phyloP scores from a whole-genome alignment of 179 eudicot species.

The Camellia oleifera region DNA sequence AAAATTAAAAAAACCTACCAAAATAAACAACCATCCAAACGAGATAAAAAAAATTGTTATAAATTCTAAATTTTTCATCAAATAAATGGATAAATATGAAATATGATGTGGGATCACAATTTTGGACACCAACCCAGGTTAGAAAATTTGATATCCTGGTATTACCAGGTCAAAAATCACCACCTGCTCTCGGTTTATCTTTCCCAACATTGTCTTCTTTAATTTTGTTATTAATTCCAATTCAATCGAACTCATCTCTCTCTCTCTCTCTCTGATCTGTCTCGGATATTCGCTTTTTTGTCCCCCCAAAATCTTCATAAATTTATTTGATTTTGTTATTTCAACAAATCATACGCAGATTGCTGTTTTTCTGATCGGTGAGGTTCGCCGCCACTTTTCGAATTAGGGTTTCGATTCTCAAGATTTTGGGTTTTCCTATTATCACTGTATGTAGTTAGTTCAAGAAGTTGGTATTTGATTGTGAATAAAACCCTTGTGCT shows the following conservation, averaged over 20 bases:
- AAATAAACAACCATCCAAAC: too few relatives aligned
- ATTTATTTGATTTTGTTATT: background rate
- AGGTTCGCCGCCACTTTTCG: slow-evolving; percentile 13
- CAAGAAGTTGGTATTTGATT: slow-evolving; percentile 11
- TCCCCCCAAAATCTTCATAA: slow-evolving; percentile 3
- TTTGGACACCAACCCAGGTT: too few relatives aligned
- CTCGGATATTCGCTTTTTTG: background rate
- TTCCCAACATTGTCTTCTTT: slow-evolving; percentile 1
- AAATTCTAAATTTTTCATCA: too few relatives aligned
- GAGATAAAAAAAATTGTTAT: too few relatives aligned
- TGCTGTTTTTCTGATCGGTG: slow-evolving; percentile 12
- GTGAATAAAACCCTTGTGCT: background rate
- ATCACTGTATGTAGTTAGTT: slow-evolving; percentile 18
- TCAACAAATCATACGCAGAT: background rate
- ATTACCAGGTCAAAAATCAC: background rate
- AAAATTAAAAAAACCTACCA: too few relatives aligned
- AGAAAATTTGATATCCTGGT: too few relatives aligned
- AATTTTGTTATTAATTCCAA: background rate
- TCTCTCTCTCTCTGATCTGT: slow-evolving; percentile 3
- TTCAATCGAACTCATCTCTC: background rate
- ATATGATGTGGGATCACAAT: too few relatives aligned
- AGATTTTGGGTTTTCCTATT: slow-evolving; percentile 10
- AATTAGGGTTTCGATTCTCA: slow-evolving; percentile 18
- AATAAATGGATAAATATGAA: too few relatives aligned
- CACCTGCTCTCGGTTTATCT: slow-evolving; percentile 5